Evolutionary conservation across 495 filamentous ascomycete genomes (phyloP).

Genomic region (Penicillium alfredii): DNA sequence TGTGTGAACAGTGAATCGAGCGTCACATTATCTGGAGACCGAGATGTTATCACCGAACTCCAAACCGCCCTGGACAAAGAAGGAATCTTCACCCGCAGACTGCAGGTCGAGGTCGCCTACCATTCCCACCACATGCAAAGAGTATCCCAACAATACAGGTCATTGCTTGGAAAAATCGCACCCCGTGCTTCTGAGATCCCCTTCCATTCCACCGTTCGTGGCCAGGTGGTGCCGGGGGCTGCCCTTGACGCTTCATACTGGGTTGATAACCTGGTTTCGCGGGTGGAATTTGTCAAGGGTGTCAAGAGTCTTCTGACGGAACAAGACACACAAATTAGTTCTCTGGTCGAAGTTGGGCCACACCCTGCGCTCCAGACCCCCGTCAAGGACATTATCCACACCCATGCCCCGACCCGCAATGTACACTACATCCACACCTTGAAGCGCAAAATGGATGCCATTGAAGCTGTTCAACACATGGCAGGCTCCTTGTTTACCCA

Average conservation of each 20-base stretch:
- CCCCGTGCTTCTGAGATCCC: constrained; percentile 18
- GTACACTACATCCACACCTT: constrained; percentile 22
- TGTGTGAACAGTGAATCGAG: constrained; percentile 28
- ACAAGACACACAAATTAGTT: constrained; percentile 12
- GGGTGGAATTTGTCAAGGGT: constrained; percentile 40
- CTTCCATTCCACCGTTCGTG: constrained; percentile 34
- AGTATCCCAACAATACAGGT: constrained; percentile 28
- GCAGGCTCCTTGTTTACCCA: constrained; percentile 19
- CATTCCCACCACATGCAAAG: constrained; percentile 43
- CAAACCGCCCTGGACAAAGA: constrained; percentile 31
- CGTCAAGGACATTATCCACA: constrained; percentile 31
- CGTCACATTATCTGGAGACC: constrained; percentile 31
- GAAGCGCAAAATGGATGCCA: constrained; percentile 19
- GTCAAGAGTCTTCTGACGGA: constrained; percentile 16
- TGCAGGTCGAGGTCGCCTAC: constrained; percentile 46
- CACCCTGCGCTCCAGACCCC: constrained; percentile 54
- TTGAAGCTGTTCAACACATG: constrained; percentile 20
- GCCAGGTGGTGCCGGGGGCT: constrained; percentile 14
- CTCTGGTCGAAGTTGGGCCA: constrained; percentile 59
- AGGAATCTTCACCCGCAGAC: constrained; percentile 23
- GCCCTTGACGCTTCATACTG: constrained; percentile 32
- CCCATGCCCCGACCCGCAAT: constrained; percentile 2
- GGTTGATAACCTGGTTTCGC: constrained; percentile 41
- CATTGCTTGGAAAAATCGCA: constrained; percentile 24
- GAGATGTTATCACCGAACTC: constrained; percentile 37